Evolutionary conservation across 768 basidiomycete genomes (phyloP).

Genomic region (Terana coerulea): DNA sequence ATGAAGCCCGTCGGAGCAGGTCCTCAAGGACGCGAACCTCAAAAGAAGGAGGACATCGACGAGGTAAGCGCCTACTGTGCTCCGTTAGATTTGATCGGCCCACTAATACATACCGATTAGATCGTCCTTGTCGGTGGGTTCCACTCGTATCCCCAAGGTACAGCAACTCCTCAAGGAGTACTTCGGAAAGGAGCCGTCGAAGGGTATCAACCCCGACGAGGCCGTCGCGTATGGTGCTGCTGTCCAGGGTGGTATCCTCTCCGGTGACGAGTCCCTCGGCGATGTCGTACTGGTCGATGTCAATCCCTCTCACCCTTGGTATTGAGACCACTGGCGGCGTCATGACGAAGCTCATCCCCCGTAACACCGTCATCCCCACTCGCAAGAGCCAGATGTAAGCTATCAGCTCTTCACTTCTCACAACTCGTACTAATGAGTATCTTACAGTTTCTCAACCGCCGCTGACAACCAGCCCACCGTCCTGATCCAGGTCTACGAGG

Average conservation of each 20-base stretch:
- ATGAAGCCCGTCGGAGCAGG: constrained; percentile 99
- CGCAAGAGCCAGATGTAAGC: constrained; percentile 90
- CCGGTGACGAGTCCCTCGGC: constrained; percentile 86
- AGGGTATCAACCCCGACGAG: constrained; percentile 99
- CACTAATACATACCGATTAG: constrained; percentile 29
- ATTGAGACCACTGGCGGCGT: constrained; percentile 99
- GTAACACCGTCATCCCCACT: constrained; percentile 98
- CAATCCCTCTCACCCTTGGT: constrained; percentile 93
- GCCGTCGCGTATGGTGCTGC: constrained; percentile 99
- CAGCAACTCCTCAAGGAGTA: constrained; percentile 97
- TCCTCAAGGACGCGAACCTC: constrained; percentile 97
- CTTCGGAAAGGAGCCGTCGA: constrained; percentile 97
- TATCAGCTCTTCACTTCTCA: neutral
- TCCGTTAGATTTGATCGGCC: neutral
- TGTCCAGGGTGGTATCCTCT: constrained; percentile 97
- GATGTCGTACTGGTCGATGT: constrained; percentile 96
- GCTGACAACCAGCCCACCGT: constrained; percentile 94
- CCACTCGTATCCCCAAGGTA: constrained; percentile 99
- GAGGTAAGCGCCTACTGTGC: constrained; percentile 48
- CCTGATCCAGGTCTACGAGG: constrained; percentile 96
- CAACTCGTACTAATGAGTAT: constrained; percentile 20
- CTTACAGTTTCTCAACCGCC: constrained; percentile 61
- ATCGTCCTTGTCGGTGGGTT: constrained; percentile 93
- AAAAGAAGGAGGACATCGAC: constrained; percentile 96
- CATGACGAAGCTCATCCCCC: constrained; percentile 95